Evolutionary conservation across 345 rosid genomes (phyloP).

Genomic region (Gossypium australe): DNA sequence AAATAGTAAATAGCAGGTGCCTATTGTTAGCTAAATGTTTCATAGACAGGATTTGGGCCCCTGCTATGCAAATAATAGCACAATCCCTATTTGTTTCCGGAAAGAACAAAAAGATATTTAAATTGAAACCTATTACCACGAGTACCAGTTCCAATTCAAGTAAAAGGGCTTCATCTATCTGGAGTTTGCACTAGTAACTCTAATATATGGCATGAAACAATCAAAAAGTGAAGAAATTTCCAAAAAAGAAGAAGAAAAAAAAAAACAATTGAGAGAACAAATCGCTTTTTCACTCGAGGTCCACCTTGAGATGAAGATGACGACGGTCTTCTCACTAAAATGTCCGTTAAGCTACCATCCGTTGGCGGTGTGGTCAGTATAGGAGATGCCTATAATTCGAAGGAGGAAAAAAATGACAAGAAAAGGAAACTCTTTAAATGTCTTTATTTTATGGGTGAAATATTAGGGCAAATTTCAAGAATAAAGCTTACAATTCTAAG

Average conservation of each 20-base stretch:
- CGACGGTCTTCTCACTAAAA: slow-evolving; percentile 66
- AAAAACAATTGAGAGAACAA: background rate
- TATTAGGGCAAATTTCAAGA: too few relatives aligned
- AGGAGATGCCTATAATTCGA: slow-evolving; percentile 52
- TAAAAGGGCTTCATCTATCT: background rate
- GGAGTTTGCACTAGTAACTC: background rate
- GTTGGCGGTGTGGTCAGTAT: slow-evolving; percentile 56
- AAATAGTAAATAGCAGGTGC: too few relatives aligned
- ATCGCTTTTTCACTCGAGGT: background rate
- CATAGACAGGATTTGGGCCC: background rate
- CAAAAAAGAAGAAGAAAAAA: background rate
- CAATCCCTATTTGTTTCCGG: too few relatives aligned
- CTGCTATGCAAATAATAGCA: background rate
- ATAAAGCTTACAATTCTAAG: slow-evolving; percentile 57
- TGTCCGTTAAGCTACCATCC: slow-evolving; percentile 86
- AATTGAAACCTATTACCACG: background rate
- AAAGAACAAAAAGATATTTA: too few relatives aligned
- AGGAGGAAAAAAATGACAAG: too few relatives aligned
- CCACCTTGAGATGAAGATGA: slow-evolving; percentile 54
- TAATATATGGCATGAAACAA: background rate
- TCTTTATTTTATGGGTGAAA: background rate
- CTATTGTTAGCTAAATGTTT: background rate
- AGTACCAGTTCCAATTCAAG: background rate
- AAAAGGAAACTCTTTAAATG: background rate
- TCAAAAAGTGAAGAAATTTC: background rate